These are phyloP conservation scores for Desmodesmus armatus DNA, from an alignment of 139 green algal genomes.

Conservation along the genomic window DNA sequence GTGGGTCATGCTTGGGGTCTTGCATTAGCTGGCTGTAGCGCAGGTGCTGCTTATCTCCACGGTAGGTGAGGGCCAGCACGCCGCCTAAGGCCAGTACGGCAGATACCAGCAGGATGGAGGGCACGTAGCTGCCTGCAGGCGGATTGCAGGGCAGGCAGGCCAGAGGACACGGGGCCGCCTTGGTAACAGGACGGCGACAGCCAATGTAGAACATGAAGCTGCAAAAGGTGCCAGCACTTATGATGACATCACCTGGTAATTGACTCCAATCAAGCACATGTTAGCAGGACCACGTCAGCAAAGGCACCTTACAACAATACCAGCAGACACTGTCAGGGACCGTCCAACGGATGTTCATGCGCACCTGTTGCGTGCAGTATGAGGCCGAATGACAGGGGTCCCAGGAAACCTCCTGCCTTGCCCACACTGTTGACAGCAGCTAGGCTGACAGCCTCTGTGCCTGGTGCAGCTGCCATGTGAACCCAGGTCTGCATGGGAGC, in stretches of 20 bases:
- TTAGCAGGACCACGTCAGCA: too few species aligned
- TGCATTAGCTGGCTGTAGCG: background rate
- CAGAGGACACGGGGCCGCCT: background rate
- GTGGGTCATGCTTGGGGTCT: background rate
- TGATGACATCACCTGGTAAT: background rate
- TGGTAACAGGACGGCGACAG: too few species aligned
- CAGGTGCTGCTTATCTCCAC: background rate
- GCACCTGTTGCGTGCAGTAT: constrained; percentile 34
- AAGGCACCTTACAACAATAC: too few species aligned
- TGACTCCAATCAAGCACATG: too few species aligned
- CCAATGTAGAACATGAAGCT: too few species aligned
- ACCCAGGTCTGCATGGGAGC: constrained; percentile 14
- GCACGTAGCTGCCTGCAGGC: constrained; percentile 38
- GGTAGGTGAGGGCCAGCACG: constrained; percentile 9
- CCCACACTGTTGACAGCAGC: constrained; percentile 42
- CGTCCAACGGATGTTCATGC: too few species aligned
- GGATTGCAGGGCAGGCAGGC: background rate
- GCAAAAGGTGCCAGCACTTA: background rate
- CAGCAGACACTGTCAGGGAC: too few species aligned
- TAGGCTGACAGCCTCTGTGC: constrained; percentile 12
- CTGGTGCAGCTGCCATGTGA: constrained; percentile 19
- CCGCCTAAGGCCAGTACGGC: background rate
- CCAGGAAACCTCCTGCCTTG: constrained; percentile 32
- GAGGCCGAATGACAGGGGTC: constrained; percentile 22
- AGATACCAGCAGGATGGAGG: constrained; percentile 18